Conservation (phyloP, 163 green algal species). For the Volvox carteri region DNA sequence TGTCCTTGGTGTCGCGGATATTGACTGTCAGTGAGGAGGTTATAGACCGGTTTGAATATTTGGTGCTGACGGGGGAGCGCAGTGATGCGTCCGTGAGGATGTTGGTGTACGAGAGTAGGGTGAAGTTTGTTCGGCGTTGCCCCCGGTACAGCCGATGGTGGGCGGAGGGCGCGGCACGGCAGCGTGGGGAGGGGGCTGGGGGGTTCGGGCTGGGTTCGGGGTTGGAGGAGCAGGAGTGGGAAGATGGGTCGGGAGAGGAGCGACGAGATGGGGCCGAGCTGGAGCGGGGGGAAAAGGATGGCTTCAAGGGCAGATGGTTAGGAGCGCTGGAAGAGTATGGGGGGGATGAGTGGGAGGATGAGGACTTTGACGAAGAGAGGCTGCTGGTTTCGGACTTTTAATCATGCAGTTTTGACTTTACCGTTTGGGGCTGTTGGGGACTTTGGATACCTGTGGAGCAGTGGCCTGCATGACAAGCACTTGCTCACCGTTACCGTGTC, state of each 20-base stretch:
- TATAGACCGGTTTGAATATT: slow-evolving; percentile 35
- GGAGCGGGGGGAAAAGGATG: not conserved
- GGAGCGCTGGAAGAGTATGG: not conserved
- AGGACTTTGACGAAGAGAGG: not conserved
- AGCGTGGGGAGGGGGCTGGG: slow-evolving; percentile 19
- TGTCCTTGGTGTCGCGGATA: slow-evolving; percentile 12
- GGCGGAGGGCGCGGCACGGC: slow-evolving; percentile 31
- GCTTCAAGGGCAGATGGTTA: not conserved
- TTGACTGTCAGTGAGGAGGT: slow-evolving; percentile 27
- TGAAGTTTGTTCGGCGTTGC: slow-evolving; percentile 38
- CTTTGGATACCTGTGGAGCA: no score
- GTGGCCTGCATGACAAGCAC: no score
- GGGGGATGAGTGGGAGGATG: not conserved
- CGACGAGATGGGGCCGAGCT: not conserved
- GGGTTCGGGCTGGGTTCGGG: slow-evolving; percentile 22
- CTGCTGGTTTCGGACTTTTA: not conserved
- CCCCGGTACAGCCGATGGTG: slow-evolving; percentile 50
- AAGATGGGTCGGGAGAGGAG: not conserved
- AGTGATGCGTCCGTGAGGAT: not conserved
- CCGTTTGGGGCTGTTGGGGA: no score
- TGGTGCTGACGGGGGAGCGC: not conserved
- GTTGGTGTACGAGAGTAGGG: slow-evolving; percentile 35
- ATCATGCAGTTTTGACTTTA: no score
- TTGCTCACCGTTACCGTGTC: no score
- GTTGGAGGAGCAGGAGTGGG: not conserved